Evolutionary conservation across 1,284 basidiomycete species (phyloP).

Genomic region (Gomphus sp.): DNA sequence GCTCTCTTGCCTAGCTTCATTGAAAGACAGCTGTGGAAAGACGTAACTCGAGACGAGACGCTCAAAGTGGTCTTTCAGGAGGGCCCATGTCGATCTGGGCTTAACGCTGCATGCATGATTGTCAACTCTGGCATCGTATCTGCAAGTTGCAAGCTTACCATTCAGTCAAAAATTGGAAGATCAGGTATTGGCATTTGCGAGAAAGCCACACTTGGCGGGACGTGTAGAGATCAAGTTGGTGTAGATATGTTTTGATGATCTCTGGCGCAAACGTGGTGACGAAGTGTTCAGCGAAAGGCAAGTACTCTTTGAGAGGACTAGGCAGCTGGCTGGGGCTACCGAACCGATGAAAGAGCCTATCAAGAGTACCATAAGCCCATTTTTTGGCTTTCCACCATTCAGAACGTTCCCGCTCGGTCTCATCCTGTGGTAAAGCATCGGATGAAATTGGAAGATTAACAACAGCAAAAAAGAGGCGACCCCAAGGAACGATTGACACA

Average conservation of each 20-base stretch:
- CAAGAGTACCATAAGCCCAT: slow-evolving; percentile 74
- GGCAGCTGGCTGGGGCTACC: slow-evolving; percentile 83
- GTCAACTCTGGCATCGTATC: slow-evolving; percentile 1
- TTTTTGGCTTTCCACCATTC: slow-evolving; percentile 90
- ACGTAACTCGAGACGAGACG: slow-evolving; percentile 67
- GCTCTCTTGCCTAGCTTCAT: slow-evolving; percentile 49
- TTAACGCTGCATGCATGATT: slow-evolving; percentile 59
- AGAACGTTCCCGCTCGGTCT: slow-evolving; percentile 63
- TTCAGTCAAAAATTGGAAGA: slow-evolving; percentile 76
- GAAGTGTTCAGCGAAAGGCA: slow-evolving; percentile 68
- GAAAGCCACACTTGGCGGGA: slow-evolving; percentile 68
- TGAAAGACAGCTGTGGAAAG: slow-evolving; percentile 82
- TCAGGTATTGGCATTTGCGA: slow-evolving; percentile 72
- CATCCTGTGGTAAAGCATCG: slow-evolving; percentile 57
- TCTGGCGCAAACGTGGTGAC: slow-evolving; percentile 73
- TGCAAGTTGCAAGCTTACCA: slow-evolving; percentile 37
- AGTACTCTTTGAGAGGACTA: slow-evolving; percentile 60
- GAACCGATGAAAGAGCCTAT: slow-evolving; percentile 71
- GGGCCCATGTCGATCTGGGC: slow-evolving; percentile 78
- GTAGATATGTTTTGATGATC: slow-evolving; percentile 72
- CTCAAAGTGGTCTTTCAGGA: slow-evolving; percentile 76
- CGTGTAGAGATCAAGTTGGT: slow-evolving; percentile 66
- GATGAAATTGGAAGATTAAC: slow-evolving; percentile 60
- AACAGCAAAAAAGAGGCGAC: slow-evolving; percentile 69
- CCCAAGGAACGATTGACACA: slow-evolving; percentile 77